Evolutionary conservation across 805 yeast species (phyloP).

Genomic region (Nakazawaea wyomingensis): DNA sequence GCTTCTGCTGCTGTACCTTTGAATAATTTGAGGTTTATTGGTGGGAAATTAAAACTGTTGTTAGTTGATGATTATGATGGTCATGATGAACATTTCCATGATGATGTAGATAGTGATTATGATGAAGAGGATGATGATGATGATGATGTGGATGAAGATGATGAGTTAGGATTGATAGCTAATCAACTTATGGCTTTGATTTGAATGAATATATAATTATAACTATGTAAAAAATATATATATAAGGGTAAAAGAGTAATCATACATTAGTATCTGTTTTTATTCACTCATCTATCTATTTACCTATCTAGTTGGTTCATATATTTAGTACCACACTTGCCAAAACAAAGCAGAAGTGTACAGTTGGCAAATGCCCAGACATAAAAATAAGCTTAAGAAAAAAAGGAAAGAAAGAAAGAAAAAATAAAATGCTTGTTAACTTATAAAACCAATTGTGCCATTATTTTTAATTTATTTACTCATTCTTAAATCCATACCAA

Average conservation of each 20-base stretch:
- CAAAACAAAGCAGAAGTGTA: too few relatives aligned
- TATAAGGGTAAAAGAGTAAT: too few relatives aligned
- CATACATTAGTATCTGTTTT: too few relatives aligned
- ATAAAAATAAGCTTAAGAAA: neutral
- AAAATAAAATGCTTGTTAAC: too few relatives aligned
- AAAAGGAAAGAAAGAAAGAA: neutral
- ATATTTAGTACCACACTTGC: too few relatives aligned
- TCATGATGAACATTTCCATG: neutral
- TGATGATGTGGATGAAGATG: constrained; percentile 16
- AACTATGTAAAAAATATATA: too few relatives aligned
- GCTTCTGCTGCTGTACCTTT: neutral
- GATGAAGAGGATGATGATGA: neutral
- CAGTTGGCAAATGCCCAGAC: too few relatives aligned
- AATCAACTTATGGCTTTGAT: neutral
- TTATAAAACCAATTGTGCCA: too few relatives aligned
- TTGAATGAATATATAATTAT: neutral
- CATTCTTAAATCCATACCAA: too few relatives aligned
- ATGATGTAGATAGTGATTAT: constrained; percentile 11
- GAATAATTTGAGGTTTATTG: constrained; percentile 3
- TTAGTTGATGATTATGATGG: neutral
- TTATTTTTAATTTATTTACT: neutral
- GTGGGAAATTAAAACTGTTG: constrained; percentile 2
- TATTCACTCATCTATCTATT: too few relatives aligned
- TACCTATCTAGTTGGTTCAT: too few relatives aligned
- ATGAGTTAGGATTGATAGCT: neutral